These are phyloP conservation scores for Neoascochyta sp. DNA, from an alignment of 2,329 filamentous ascomycete genomes.

Conservation along the genomic window DNA sequence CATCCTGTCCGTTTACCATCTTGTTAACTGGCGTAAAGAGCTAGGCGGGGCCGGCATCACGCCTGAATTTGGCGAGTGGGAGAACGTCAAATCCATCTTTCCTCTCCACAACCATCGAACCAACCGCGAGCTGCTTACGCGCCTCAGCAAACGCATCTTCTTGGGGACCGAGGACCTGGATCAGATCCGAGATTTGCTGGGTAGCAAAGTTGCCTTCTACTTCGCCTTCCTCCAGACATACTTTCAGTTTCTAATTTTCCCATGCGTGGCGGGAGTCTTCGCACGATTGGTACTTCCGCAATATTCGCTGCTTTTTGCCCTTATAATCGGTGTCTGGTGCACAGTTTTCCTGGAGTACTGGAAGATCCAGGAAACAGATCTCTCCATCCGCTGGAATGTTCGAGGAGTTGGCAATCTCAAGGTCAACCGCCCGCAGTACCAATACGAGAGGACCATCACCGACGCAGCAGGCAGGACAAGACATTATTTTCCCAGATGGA, in stretches of 20 bases:
- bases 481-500: conserved; percentile 31
- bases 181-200: conserved; percentile 71
- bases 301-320: conserved; percentile 30
- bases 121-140: conserved; percentile 71
- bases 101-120: conserved; percentile 73
- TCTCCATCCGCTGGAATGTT: conserved; percentile 34
- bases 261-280: conserved; percentile 27
- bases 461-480: conserved; percentile 25
- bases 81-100: conserved; percentile 69
- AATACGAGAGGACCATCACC: conserved; percentile 19
- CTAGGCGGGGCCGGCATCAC: conserved; percentile 78
- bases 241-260: conserved; percentile 29
- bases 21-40: conserved; percentile 68
- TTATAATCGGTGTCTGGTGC: conserved; percentile 33
- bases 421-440: conserved; percentile 28
- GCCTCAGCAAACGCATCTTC: conserved; percentile 69
- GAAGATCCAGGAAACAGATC: conserved; percentile 32
- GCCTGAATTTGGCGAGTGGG: conserved; percentile 66
- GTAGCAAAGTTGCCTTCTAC: conserved; percentile 57
- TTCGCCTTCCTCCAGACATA: conserved; percentile 37
- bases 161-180: conserved; percentile 65
- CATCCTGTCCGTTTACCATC: conserved; percentile 69
- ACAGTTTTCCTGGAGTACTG: conserved; percentile 37
- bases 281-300: conserved; percentile 30
- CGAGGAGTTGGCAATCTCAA: conserved; percentile 30